Base-by-base conservation (phyloP, 768 basidiomycete species). In the Antrodiella citrinella region DNA sequence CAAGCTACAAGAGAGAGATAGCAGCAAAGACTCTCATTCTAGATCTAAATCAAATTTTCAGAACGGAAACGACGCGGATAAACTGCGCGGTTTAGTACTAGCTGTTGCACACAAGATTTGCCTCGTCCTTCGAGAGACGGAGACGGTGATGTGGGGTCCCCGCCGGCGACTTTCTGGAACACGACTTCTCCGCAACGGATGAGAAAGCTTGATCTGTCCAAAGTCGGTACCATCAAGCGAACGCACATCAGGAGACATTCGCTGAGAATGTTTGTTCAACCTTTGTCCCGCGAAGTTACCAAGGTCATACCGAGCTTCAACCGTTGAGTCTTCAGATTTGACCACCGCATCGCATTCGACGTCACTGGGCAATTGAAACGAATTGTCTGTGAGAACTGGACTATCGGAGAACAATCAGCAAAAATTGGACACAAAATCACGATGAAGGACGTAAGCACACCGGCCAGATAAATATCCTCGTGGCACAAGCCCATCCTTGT, bases 261-360 rank as follows among this genome's bases (percentile, higher is more conserved):
- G 30, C 15, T 15, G 30, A 7, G 30, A 7, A 35, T 15, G 7
- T 35, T 15, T 15, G 7, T 15, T 7, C 7, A 15, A 35, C 15
- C 30, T 35, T 25, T 26, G 35, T 52, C 54, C 55, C 54, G 52
- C 51, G 51, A 49, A 44, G 23, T 15, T 53, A 39, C 59, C 59
- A 58, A 18, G 26, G 46, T 54, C 42, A 26, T 40, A 22, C 59
- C 59, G 59, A 61, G 45, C 48, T 58, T 61, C 59, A 58, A 1
- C 59, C 59, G 57, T 4, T 3, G 9, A 22, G 24, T 12, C 18
- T 12, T 5, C 45, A 21, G 45, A 9, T 12, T 9, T 46, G 11
- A 15, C 7, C 30, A 15, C 7, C 30, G 30, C 7, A 15, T 35
- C 30, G 4, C 45, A 26, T 21, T 23, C 45, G 25, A 46, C 21